phyloP scores from a whole-genome alignment of 345 rosid genomes.

The Anastatica hierochuntica region DNA sequence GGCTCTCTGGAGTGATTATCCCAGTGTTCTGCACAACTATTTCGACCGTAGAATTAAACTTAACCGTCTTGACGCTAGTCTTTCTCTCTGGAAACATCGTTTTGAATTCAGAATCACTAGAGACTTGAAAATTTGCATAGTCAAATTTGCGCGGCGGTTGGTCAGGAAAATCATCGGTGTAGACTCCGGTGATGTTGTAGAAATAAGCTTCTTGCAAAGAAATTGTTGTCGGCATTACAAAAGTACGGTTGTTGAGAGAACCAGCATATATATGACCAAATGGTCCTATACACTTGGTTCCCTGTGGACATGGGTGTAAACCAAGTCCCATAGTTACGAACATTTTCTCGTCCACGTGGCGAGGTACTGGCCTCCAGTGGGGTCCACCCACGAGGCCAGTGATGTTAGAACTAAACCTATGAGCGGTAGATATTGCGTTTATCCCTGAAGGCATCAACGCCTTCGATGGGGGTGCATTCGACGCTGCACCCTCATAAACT shows the following conservation, averaged over 20 bases:
- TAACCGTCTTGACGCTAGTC: slow-evolving; percentile 44
- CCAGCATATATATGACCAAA: slow-evolving; percentile 33
- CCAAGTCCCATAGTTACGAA: too few relatives aligned
- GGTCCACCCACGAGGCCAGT: slow-evolving; percentile 38
- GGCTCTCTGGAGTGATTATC: slow-evolving; percentile 43
- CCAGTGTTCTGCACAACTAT: slow-evolving; percentile 61
- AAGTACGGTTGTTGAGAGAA: slow-evolving; percentile 63
- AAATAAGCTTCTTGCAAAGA: slow-evolving; percentile 50
- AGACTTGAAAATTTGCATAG: slow-evolving; percentile 31
- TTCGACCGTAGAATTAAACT: slow-evolving; percentile 57
- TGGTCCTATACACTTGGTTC: slow-evolving; percentile 33
- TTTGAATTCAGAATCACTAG: not conserved
- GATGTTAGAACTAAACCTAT: slow-evolving; percentile 43
- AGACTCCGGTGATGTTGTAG: slow-evolving; percentile 40
- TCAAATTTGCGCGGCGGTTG: slow-evolving; percentile 46
- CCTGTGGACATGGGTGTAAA: slow-evolving; percentile 17
- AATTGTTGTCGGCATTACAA: slow-evolving; percentile 28
- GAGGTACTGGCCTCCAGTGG: slow-evolving; percentile 61
- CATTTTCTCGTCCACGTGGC: too few relatives aligned
- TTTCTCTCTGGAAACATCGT: slow-evolving; percentile 37
- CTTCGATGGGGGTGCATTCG: slow-evolving; percentile 20
- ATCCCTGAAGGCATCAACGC: slow-evolving; percentile 40
- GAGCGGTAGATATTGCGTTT: slow-evolving; percentile 44
- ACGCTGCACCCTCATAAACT: slow-evolving; percentile 29
- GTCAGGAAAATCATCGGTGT: slow-evolving; percentile 52